Conservation (phyloP, 768 basidiomycete species). For the Tulasnella sp. region DNA sequence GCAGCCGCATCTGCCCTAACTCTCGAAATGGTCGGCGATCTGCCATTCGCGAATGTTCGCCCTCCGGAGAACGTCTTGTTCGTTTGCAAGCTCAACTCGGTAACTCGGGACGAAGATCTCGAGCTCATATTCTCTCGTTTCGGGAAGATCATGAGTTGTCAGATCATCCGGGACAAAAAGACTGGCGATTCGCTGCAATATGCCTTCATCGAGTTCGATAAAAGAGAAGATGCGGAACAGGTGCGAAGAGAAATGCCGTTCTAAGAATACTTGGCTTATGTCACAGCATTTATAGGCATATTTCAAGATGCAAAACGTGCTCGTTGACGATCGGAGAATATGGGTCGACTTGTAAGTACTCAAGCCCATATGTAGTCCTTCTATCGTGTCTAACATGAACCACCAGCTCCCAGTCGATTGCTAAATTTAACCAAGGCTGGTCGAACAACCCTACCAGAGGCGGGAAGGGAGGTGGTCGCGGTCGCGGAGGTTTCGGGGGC, state of each 20-base stretch:
- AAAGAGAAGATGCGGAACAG: conserved; percentile 90
- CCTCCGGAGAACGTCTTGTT: conserved; percentile 98
- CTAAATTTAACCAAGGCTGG: conserved; percentile 79
- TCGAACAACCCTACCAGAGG: conserved; percentile 63
- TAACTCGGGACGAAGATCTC: conserved; percentile 93
- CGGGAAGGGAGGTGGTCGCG: conserved; percentile 40
- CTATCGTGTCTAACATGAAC: not conserved
- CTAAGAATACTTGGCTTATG: conserved; percentile 21
- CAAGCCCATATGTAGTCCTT: not conserved
- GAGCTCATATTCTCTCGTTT: conserved; percentile 97
- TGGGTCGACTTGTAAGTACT: conserved; percentile 95
- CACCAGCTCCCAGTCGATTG: conserved; percentile 86
- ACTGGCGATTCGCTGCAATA: conserved; percentile 97
- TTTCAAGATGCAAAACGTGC: conserved; percentile 99
- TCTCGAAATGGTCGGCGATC: conserved; percentile 99
- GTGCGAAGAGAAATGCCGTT: conserved; percentile 48
- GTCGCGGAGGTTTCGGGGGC: conserved; percentile 61
- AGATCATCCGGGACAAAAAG: conserved; percentile 93
- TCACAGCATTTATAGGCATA: conserved; percentile 65
- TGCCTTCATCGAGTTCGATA: conserved; percentile 98
- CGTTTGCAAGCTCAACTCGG: conserved; percentile 97
- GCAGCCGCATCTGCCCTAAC: too few species aligned
- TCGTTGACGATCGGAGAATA: conserved; percentile 95
- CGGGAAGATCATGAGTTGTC: conserved; percentile 94
- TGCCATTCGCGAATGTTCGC: conserved; percentile 96